Evolutionary conservation across 106 monocot genomes (phyloP).

Genomic region (Hemerocallis citrina): DNA sequence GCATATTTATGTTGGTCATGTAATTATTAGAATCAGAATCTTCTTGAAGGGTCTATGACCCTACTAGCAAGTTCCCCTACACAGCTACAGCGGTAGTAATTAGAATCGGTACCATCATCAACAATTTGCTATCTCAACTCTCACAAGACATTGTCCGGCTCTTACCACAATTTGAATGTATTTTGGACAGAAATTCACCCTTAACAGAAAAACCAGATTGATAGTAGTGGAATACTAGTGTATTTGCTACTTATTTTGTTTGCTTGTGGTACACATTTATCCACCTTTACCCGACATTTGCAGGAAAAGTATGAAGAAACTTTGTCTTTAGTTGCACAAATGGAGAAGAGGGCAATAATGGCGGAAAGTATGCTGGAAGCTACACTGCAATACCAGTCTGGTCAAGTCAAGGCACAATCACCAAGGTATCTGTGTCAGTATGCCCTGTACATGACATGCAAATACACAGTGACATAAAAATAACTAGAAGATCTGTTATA

Average conservation of each 20-base stretch:
- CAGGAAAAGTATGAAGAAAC: constrained; percentile 80
- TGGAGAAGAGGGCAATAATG: constrained; percentile 77
- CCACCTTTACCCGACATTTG: constrained; percentile 29
- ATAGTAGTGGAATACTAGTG: background rate
- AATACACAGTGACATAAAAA: background rate
- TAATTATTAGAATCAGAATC: too few relatives aligned
- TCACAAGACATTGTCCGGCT: too few relatives aligned
- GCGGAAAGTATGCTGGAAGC: constrained; percentile 77
- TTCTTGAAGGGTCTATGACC: too few relatives aligned
- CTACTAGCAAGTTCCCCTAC: too few relatives aligned
- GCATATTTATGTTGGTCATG: too few relatives aligned
- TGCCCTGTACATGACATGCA: background rate
- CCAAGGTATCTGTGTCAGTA: constrained; percentile 36
- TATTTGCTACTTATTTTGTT: background rate
- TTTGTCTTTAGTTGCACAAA: constrained; percentile 35
- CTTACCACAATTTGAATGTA: too few relatives aligned
- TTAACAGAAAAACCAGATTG: background rate
- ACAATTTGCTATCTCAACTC: too few relatives aligned
- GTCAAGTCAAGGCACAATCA: constrained; percentile 50
- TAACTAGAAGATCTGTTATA: background rate
- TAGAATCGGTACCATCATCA: too few relatives aligned
- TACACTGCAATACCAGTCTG: constrained; percentile 69
- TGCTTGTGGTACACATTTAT: constrained; percentile 17
- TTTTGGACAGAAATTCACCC: too few relatives aligned
- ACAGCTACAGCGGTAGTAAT: too few relatives aligned